phyloP scores from a whole-genome alignment of 768 basidiomycete species.

The Tubosaeta sp. region DNA sequence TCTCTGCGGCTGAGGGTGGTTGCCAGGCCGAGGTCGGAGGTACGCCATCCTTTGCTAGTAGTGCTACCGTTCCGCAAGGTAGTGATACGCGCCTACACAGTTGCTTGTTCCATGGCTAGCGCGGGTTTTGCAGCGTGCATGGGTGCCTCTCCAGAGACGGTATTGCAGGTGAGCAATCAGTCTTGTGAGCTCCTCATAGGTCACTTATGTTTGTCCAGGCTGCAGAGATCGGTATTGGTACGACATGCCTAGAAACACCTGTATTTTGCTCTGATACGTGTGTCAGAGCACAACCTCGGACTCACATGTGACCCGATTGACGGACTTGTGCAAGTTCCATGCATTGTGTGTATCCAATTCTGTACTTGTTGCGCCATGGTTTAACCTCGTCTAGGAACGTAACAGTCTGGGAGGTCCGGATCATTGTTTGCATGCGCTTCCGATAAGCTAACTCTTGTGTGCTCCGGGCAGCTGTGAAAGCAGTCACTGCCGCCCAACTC shows the following conservation, averaged over 20 bases:
- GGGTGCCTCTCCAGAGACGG: conserved; percentile 84
- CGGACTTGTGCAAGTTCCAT: conserved; percentile 91
- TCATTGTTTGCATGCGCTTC: neutral
- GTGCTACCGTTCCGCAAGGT: neutral
- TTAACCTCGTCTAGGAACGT: conserved; percentile 49
- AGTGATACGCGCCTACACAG: conserved; percentile 32
- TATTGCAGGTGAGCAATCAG: conserved; percentile 54
- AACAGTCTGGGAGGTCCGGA: conserved; percentile 77
- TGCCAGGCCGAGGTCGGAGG: conserved; percentile 96
- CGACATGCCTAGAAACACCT: conserved; percentile 10
- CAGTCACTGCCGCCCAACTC: conserved; percentile 89
- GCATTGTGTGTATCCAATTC: conserved; percentile 56
- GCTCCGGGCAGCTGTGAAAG: conserved; percentile 69
- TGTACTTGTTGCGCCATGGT: conserved; percentile 2
- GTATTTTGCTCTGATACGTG: conserved; percentile 1
- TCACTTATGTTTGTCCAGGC: conserved; percentile 38
- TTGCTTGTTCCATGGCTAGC: conserved; percentile 95
- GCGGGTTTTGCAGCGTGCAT: conserved; percentile 93
- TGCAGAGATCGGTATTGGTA: conserved; percentile 89
- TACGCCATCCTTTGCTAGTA: conserved; percentile 24
- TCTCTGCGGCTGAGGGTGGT: conserved; percentile 92
- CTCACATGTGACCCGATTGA: conserved; percentile 94
- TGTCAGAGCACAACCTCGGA: conserved; percentile 75
- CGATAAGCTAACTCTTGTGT: conserved; percentile 4
- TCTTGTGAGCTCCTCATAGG: neutral